These are phyloP conservation scores for Penicillium sp. DNA, from an alignment of 2,329 filamentous ascomycete genomes.

Conservation along the genomic window DNA sequence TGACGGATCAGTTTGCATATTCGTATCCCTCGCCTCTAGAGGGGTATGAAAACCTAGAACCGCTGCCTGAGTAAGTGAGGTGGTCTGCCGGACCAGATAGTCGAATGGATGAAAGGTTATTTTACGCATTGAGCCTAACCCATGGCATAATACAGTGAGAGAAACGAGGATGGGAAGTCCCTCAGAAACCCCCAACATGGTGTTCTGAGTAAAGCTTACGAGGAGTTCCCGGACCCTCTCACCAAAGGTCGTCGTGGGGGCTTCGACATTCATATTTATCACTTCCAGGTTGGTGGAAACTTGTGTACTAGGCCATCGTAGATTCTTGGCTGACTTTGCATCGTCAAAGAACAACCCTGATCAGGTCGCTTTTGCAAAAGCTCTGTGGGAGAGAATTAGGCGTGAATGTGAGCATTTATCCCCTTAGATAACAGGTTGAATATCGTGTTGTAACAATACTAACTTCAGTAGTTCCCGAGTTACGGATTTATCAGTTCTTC, in stretches of 20 bases:
- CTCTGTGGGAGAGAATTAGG: constrained; percentile 68
- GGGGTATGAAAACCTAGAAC: constrained; percentile 43
- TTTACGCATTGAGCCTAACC: background rate
- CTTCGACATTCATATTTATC: constrained; percentile 84
- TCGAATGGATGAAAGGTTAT: too few species aligned
- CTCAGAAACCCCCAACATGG: constrained; percentile 57
- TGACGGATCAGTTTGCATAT: too few species aligned
- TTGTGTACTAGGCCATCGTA: too few species aligned
- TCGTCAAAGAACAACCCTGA: constrained; percentile 46
- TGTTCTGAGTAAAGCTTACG: constrained; percentile 59
- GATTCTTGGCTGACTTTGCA: too few species aligned
- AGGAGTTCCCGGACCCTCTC: constrained; percentile 59
- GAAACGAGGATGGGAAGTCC: constrained; percentile 66
- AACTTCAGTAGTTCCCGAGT: constrained; percentile 62
- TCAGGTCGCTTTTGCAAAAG: constrained; percentile 59
- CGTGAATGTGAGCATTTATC: constrained; percentile 58
- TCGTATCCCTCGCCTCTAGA: constrained; percentile 49
- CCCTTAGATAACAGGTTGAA: too few species aligned
- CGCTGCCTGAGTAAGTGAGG: constrained; percentile 42
- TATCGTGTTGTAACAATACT: too few species aligned
- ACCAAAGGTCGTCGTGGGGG: constrained; percentile 58
- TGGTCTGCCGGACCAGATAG: too few species aligned
- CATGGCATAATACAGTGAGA: constrained; percentile 39
- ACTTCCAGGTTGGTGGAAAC: constrained; percentile 57
- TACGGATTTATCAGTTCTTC: constrained; percentile 74